Evolutionary conservation across 176 grass and related monocot species (phyloP).

Genomic region (Guadua angustifolia): DNA sequence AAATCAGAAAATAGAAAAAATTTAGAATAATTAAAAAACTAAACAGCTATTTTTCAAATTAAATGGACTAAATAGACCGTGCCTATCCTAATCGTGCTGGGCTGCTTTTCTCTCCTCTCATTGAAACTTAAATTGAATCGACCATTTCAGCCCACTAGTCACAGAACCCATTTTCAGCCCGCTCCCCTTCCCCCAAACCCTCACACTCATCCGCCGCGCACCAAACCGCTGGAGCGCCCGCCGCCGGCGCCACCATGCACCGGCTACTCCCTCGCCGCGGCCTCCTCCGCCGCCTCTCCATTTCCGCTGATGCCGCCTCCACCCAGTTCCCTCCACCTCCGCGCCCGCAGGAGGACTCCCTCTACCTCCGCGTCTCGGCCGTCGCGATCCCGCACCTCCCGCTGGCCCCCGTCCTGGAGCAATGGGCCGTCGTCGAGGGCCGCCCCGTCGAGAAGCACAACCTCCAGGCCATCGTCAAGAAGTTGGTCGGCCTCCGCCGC

Average conservation of each 20-base stretch:
- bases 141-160: not conserved
- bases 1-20: no score
- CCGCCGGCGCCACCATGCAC: constrained; percentile 1
- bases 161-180: not conserved
- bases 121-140: not conserved
- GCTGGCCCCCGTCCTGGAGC: constrained; percentile 52
- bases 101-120: no score
- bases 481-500: constrained; percentile 32
- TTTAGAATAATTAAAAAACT: no score
- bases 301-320: not conserved
- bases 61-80: no score
- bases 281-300: constrained; percentile 25
- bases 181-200: no score
- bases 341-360: not conserved
- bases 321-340: not conserved
- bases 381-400: constrained; percentile 30
- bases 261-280: constrained; percentile 34
- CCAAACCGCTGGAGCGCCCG: no score
- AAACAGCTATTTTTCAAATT: no score
- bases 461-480: constrained; percentile 54
- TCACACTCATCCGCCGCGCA: no score
- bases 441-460: constrained; percentile 44
- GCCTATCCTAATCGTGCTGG: no score
- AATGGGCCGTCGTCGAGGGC: constrained; percentile 46
- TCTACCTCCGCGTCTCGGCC: constrained; percentile 37